Percentiles rank a stretch among this genome's conserved stretches.
These are phyloP conservation scores for Kwoniella heveanensis DNA, from an alignment of 768 basidiomycete genomes.

Conservation along the genomic window DNA sequence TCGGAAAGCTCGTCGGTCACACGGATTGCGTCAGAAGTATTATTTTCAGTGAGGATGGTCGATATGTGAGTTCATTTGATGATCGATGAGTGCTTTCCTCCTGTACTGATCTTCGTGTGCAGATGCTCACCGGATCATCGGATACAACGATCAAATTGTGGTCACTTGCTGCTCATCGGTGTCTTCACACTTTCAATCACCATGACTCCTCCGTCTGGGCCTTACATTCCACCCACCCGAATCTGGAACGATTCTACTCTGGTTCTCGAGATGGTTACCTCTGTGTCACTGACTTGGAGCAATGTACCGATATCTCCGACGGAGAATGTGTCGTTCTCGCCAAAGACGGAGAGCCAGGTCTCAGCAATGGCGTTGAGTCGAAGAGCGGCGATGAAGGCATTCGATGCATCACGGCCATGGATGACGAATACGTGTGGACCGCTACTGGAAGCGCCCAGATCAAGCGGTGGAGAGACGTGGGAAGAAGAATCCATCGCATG, in stretches of 20 bases:
- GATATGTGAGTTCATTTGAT: conserved; percentile 83
- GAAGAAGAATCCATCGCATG: conserved; percentile 39
- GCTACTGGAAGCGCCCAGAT: conserved; percentile 80
- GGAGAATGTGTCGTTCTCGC: conserved; percentile 87
- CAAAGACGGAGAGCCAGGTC: conserved; percentile 46
- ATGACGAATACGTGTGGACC: conserved; percentile 86
- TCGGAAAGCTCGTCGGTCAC: conserved; percentile 84
- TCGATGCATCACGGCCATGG: conserved; percentile 77
- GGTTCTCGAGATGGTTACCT: conserved; percentile 87
- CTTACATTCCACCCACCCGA: conserved; percentile 80
- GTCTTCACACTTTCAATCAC: conserved; percentile 92
- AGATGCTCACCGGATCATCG: conserved; percentile 56
- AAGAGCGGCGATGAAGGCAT: conserved; percentile 71
- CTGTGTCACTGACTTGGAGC: conserved; percentile 87
- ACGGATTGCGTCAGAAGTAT: conserved; percentile 95
- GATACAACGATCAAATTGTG: conserved; percentile 66
- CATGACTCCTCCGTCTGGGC: conserved; percentile 92
- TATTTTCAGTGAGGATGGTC: conserved; percentile 82
- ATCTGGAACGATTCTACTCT: conserved; percentile 86
- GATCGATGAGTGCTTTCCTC: conserved; percentile 78
- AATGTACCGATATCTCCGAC: conserved; percentile 75
- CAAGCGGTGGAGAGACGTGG: conserved; percentile 73
- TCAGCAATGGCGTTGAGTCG: conserved; percentile 40
- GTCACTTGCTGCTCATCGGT: conserved; percentile 83
- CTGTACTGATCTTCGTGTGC: neutral